These are phyloP conservation scores for Lactarius trivialis DNA, from an alignment of 768 basidiomycete species.

Conservation along the genomic window DNA sequence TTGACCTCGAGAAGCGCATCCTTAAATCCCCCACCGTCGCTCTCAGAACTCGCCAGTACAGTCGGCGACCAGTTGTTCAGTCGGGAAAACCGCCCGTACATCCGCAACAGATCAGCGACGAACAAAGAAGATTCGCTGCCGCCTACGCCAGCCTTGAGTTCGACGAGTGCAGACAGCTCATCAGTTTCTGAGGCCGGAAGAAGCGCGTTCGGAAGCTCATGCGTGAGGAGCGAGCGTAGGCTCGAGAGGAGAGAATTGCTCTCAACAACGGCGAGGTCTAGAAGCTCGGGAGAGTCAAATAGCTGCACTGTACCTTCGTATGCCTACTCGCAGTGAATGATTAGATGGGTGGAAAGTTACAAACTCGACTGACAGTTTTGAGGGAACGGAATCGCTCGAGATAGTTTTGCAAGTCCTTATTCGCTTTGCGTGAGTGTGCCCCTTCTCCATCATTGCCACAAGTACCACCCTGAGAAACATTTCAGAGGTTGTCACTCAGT, in stretches of 20 bases:
- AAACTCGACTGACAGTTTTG: constrained; percentile 11
- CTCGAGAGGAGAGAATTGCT: constrained; percentile 3
- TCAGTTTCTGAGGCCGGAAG: constrained; percentile 64
- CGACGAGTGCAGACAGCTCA: constrained; percentile 71
- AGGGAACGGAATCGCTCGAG: constrained; percentile 4
- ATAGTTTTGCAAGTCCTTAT: not conserved
- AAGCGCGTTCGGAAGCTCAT: constrained; percentile 63
- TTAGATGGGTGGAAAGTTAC: not conserved
- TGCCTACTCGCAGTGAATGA: constrained; percentile 13
- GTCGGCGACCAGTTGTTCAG: constrained; percentile 54
- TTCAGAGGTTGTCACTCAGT: not conserved
- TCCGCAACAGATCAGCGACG: constrained; percentile 64
- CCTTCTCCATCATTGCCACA: not conserved
- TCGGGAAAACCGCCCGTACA: constrained; percentile 69
- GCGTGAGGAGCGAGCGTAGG: constrained; percentile 25
- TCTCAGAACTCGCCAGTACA: constrained; percentile 51
- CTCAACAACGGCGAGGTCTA: constrained; percentile 20
- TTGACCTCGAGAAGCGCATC: constrained; percentile 78
- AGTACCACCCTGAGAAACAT: not conserved
- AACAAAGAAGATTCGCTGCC: constrained; percentile 87
- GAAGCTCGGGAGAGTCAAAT: constrained; percentile 20
- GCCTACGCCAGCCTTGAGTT: constrained; percentile 89
- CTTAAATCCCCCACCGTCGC: constrained; percentile 59
- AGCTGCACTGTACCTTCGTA: constrained; percentile 17
- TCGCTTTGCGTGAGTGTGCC: constrained; percentile 1